Base-by-base conservation (phyloP, 352 stramenopile species). In the Globisporangium camurandrum region DNA sequence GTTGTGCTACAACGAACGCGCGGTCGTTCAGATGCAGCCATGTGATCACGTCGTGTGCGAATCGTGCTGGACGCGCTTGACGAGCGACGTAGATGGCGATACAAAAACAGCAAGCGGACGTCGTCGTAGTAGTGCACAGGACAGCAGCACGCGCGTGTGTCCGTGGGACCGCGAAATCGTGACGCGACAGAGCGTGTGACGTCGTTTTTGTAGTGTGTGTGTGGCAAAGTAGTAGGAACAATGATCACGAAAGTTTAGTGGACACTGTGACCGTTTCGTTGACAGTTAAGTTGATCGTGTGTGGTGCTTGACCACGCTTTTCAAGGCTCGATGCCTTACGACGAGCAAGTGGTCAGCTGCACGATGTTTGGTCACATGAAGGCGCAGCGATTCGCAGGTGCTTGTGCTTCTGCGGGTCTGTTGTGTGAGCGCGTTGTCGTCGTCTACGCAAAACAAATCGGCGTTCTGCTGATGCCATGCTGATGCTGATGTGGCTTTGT, bases 121-220 rank as follows among this genome's bases (percentile, higher is more conserved):
- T n/a, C n/a, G n/a, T n/a, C n/a, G n/a, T n/a, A n/a, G n/a, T n/a
- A n/a, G n/a, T n/a, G n/a, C n/a, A n/a, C n/a, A n/a, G n/a, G n/a
- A n/a, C n/a, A n/a, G n/a, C 11, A 40, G 19, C 12, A 40, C 30
- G 34, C 61, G 62, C 16, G 46, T 72, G 48, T 87, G 75, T 61
- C 75, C 75, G 9, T 85, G 75, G 75, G 75, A 87, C 64, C 71
- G 75, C 19, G 69, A 82, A 28, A 26, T 59, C 9, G 75, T 82
- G 24, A 66, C 64, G 19, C 69, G 73, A 59, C 41, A 36, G 23
- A 45, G 38, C 30, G 30, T 16, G 30, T 34, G 30, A 34, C 30
- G n/a, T n/a, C n/a, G n/a, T n/a, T n/a, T n/a, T n/a, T n/a, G n/a
- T n/a, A n/a, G n/a, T n/a, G n/a, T n/a, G n/a, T 28, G 41, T 44